Evolutionary conservation across 805 yeast genomes (phyloP), one percentile per base, ranked within the genome.

Genomic region (Pichia kluyveri): DNA sequence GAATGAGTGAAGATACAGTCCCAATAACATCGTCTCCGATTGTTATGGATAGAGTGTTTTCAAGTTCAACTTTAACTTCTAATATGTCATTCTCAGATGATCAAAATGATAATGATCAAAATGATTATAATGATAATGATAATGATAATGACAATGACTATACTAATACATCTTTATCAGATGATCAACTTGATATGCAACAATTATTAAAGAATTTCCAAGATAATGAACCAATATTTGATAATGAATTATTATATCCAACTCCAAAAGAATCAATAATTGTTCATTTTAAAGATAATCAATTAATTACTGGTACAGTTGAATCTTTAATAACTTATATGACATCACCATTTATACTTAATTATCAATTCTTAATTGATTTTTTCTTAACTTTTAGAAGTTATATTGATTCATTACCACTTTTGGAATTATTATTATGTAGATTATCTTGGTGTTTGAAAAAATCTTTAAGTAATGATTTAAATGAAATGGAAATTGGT

Each of bases 331-430:
- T 82, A 10, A 79, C 77, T 9, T 80, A 80, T 55, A 61, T 83
- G 31, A 83, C 96, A 2, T 78, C 86, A 11, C 90, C 93, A 6
- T 77, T 79, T 49, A 66, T 79, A 7, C 75, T 91, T 17, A 90
- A 88, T 62, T 91, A 91, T 62, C 77, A 80, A 52, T 72, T 84
- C 38, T 68, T 90, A 47, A 77, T 90, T 43, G 97, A 93, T 67
- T 89, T 93, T 62, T 86, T 91, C 62, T 72, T 91, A 44, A 82
- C 96, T 1, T 90, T 79, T 65, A 71, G 98, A 44, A 73, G 80
- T 46, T 89, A 86, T 60, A 68, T 83, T 38, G 68, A 79, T 17
- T 64, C 83, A n/a, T 60, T 68, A 17, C 74, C 77, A 12, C 71
- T 91, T 17, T 66, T 88, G 61, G 75, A 76, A 48, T 65, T 84